Percentiles rank a stretch among this genome's conserved stretches.
Conservation (phyloP, 768 basidiomycete species). For the Harrya chromipes region DNA sequence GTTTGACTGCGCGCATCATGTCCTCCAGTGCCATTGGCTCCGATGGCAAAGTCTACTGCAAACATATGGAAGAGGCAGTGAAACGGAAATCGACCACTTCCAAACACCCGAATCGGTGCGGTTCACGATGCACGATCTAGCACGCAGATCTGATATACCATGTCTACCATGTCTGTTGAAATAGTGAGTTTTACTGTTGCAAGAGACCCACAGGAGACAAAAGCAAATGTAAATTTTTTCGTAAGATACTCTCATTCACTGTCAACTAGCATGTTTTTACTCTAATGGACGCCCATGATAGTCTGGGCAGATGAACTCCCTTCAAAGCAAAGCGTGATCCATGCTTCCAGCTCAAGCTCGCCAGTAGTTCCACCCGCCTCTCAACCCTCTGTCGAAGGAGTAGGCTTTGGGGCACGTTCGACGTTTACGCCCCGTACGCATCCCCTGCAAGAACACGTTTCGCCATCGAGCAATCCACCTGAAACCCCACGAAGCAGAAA, state of each 20-base stretch:
- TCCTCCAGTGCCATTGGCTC: constrained; percentile 16
- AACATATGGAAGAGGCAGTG: constrained; percentile 32
- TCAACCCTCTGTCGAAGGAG: background rate
- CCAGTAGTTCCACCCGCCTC: background rate
- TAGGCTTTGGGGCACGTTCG: background rate
- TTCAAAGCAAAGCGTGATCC: background rate
- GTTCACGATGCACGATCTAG: background rate
- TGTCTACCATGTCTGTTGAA: background rate
- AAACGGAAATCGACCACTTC: constrained; percentile 33
- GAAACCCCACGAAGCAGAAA: constrained; percentile 7
- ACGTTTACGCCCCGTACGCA: constrained; percentile 1
- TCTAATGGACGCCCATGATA: constrained; percentile 7
- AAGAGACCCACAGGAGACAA: constrained; percentile 13
- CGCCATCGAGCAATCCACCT: background rate
- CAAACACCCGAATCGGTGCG: constrained; percentile 39
- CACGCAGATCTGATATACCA: constrained; percentile 5
- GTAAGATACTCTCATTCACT: constrained; percentile 23
- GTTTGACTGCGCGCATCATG: constrained; percentile 8
- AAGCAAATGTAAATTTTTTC: constrained; percentile 36
- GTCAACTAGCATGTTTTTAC: background rate
- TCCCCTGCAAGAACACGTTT: background rate
- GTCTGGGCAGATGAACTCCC: constrained; percentile 35
- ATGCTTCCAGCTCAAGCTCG: background rate
- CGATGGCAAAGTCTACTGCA: constrained; percentile 39
- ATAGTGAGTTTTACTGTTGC: constrained; percentile 42